Percentiles rank a stretch among this genome's conserved stretches.
Conservation (phyloP, 768 basidiomycete species). For the Steccherinum ochraceum region DNA sequence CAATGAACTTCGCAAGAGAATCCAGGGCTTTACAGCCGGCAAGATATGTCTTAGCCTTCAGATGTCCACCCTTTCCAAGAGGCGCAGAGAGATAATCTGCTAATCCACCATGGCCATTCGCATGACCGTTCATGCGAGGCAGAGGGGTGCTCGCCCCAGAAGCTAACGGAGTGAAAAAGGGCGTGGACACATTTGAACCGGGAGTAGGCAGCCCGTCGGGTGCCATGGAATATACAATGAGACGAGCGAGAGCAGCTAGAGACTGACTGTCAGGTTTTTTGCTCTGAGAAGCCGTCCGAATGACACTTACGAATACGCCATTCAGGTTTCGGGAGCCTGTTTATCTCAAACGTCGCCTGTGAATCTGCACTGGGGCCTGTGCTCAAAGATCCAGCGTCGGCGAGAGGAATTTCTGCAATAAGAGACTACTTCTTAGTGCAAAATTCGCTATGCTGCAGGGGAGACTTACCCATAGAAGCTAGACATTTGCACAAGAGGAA, state of each 20-base stretch:
- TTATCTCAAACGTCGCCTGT: constrained; percentile 67
- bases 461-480: constrained; percentile 64
- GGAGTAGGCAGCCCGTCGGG: constrained; percentile 52
- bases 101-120: constrained; percentile 24
- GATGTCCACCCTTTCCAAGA: constrained; percentile 38
- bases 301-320: constrained; percentile 63
- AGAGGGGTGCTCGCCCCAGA: constrained; percentile 58
- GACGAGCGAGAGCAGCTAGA: constrained; percentile 70
- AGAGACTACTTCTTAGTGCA: no score
- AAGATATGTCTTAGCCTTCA: constrained; percentile 51
- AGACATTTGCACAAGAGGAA: constrained; percentile 87
- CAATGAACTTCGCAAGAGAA: constrained; percentile 77
- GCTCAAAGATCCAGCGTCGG: constrained; percentile 66
- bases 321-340: constrained; percentile 60
- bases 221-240: constrained; percentile 87
- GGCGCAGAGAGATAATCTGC: constrained; percentile 58
- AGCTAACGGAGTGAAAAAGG: constrained; percentile 62
- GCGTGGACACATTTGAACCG: constrained; percentile 62
- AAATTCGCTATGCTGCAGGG: neutral
- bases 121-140: constrained; percentile 27
- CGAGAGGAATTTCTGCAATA: constrained; percentile 58
- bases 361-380: constrained; percentile 73
- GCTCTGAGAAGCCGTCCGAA: constrained; percentile 8
- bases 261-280: neutral
- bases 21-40: constrained; percentile 83